Base-by-base conservation (phyloP, 345 rosid species). In the Cardamine chenopodiifolia region DNA sequence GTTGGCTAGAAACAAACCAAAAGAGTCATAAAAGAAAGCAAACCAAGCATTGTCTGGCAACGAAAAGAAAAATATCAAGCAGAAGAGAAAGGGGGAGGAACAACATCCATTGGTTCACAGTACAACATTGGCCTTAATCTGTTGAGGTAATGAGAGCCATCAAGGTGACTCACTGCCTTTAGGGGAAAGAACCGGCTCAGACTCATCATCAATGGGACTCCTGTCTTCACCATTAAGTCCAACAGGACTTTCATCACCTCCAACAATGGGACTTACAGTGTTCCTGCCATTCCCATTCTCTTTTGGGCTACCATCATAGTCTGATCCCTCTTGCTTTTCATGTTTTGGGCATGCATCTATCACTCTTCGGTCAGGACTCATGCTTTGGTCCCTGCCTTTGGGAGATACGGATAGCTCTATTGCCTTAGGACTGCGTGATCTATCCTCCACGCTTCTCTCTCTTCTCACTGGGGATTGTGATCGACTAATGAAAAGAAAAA, bases 381-480 rank as follows among this genome's bases (percentile, higher is more conserved):
- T 78, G 77, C 91, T 87, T 62, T 79, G 86, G 71, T 77, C 86
- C 75, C 87, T 86, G 54, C 88, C 84, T 80, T 73, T 86, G 22
- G 90, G 76, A 19, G 84, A 80, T 19, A 69, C 70, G 5, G 69
- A 78, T 49, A 76, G 77, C 66, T 55, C 78, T 47, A 74, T 56
- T 56, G 78, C 29, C 75, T 67, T 77, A 13, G 89, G 85, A 74
- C 85, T 82, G 74, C 68, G 79, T 32, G 81, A 47, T 63, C 85
- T 82, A 15, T 79, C 84, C 49, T 68, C 79, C 31, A 53, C 74
- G 3, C 72, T 68, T 34, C 82, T 61, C 45, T 85, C 92, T 60
- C 96, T 87, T 85, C 82, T 88, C 47, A 76, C 86, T 0, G 93
- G 89, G 2, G 98, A 90, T 50, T 87, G 80, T 20, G 97, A 93